Base-by-base conservation (phyloP, 768 basidiomycete genomes). In the Serendipita vermifera region DNA sequence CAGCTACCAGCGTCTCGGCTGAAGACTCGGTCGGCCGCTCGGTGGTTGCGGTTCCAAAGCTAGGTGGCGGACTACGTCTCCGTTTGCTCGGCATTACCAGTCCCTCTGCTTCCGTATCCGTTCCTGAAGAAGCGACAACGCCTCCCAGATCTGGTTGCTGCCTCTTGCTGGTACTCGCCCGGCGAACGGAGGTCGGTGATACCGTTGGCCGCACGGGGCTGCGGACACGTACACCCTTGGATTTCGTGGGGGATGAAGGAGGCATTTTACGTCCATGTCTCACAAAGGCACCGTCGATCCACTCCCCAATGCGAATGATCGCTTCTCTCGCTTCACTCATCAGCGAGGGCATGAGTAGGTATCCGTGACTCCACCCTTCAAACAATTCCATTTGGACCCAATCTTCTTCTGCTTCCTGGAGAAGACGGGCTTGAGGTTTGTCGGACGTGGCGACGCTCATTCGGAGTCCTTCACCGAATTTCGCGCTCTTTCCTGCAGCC, bases 321-420 rank as follows among this genome's bases (percentile, higher is more conserved):
- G 83, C 85, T 62, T 77, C 78, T 64, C 75, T 79, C 14, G 87
- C 89, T 63, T 93, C 91, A 38, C 69, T 72, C 80, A 99, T 87
- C 62, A 97, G 68, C 22, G 79, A 72, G 35, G 85, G 77, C 94
- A 99, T 99, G 72, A 96, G 94, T 63, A 94, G 76, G 71, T 91
- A 97, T 33, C 91, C 94, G 68, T 96, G 92, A 63, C 88, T 90
- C 96, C 93, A 97, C 46, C 93, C 93, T 29, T 87, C 86, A 68
- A 94, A 89, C 57, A 97, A 77, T 60, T 87, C 82, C 75, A 91
- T 83, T 67, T 87, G 85, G 20, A 96, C 90, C 92, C 92, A 93
- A 66, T 96, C 92, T 59, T 87, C 83, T 59, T 97, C 96, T 53
- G 75, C 80, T 70, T 96, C 85, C 22, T 73, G 65, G 68, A 54